Percentiles rank a stretch among this genome's conserved stretches.
phyloP scores from a whole-genome alignment of 768 basidiomycete genomes.

The Cystobasidiopsis lactophilus region DNA sequence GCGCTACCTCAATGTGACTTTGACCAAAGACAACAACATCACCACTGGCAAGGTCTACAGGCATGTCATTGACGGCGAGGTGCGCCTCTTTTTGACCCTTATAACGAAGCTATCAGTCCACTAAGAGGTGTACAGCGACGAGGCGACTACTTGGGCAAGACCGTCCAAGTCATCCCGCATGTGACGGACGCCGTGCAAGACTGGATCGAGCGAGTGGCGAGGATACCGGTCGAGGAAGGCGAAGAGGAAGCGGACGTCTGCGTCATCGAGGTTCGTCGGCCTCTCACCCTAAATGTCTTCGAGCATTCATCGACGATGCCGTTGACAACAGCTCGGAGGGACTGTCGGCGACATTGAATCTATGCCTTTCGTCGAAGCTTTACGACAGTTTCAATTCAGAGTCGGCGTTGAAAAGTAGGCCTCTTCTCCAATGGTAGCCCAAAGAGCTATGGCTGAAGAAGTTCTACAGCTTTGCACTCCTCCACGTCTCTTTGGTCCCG shows the following conservation, averaged over 20 bases:
- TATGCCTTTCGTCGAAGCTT: conserved; percentile 90
- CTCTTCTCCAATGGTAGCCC: background rate
- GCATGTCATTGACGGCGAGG: conserved; percentile 93
- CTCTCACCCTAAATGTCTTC: background rate
- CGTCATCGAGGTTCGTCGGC: conserved; percentile 64
- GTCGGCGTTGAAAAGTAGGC: conserved; percentile 66
- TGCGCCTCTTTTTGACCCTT: conserved; percentile 25
- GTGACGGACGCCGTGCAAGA: conserved; percentile 93
- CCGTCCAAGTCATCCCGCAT: conserved; percentile 92
- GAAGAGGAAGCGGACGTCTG: conserved; percentile 86
- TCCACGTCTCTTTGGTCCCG: conserved; percentile 93
- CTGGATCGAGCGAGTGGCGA: conserved; percentile 89
- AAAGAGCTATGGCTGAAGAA: background rate
- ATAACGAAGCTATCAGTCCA: background rate
- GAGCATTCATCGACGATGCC: background rate
- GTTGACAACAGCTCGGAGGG: conserved; percentile 57
- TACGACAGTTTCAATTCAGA: conserved; percentile 99
- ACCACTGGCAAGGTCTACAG: conserved; percentile 96
- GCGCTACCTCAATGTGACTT: conserved; percentile 82
- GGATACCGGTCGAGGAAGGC: conserved; percentile 82
- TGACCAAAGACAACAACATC: conserved; percentile 89
- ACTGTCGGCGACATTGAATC: conserved; percentile 98
- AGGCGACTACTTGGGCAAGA: conserved; percentile 71
- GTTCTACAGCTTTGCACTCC: conserved; percentile 47
- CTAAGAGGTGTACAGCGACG: conserved; percentile 21